Evolutionary conservation across 2,329 filamentous ascomycete species (phyloP), one percentile per base, ranked within the genome.

Genomic region (Colletotrichum paranaense): DNA sequence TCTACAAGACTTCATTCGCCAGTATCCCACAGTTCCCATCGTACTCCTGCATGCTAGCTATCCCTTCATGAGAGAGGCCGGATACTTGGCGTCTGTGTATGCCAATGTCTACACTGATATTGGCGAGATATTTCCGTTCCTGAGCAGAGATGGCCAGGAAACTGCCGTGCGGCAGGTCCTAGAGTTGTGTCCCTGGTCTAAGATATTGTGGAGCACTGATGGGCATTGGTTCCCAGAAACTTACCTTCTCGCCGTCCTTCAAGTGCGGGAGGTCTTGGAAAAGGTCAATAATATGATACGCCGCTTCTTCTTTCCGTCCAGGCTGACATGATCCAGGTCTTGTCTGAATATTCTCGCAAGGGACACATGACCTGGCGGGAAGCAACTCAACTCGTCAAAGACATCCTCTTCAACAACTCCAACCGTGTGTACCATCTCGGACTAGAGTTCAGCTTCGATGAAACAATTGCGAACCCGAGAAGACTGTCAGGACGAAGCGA

Each of bases 91-190:
- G 0, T 90, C 89, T 0, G 91, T 93, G 26, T 97, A 95, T 79
- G 86, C 89, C 28, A 96, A 97, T 78, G 93, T 94, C 1, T 97
- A 95, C 79, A 89, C 94, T 14, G 95, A 97, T 78, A 90, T 97
- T 67, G 94, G 95, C 1, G 92, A 95, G 78, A 92, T 97, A 0
- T 97, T 97, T 73, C 94, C 94, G 0, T 92, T 92, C 82, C 82
- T 97, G 49, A 95, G 92, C 75, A 89, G 92, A 62, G 91, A 94
- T 72, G 95, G 94, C 0, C 94, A 97, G 80, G 91, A 93, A 76
- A 85, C 86, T 0, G 88, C 95, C 1, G 76, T 97, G 14, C 89
- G 91, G 57, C 90, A 97, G 78, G 90, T 93, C 1, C 82, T 97
- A 9, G 94, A 97, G 80, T 81, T 96, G 4, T 92, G 91, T 26